Percentiles rank a stretch among this genome's conserved stretches.
phyloP scores from a whole-genome alignment of 768 basidiomycete species.

The Lactarius indigo region DNA sequence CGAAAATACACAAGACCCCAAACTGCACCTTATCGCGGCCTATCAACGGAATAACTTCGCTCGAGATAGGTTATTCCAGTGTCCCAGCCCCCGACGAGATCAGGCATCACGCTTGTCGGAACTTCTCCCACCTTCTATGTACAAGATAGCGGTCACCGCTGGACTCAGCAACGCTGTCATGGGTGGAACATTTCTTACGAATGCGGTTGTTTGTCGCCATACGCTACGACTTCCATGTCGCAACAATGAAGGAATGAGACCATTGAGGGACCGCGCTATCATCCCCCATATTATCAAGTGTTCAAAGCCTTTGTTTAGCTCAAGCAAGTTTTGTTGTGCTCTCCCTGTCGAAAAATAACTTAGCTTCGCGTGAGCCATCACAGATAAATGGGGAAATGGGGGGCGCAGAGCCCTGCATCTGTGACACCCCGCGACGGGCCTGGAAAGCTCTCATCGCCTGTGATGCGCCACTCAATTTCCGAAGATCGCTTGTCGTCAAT shows the following conservation, averaged over 20 bases:
- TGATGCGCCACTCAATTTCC: background rate
- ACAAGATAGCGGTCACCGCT: background rate
- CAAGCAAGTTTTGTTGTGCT: background rate
- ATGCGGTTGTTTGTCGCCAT: background rate
- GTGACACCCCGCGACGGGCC: background rate
- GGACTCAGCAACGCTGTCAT: background rate
- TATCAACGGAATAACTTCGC: background rate
- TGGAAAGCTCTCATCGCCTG: background rate
- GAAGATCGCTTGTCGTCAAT: conserved; percentile 3
- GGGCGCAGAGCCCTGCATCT: background rate
- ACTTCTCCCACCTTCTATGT: background rate
- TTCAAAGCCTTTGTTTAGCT: background rate
- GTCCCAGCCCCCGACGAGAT: background rate
- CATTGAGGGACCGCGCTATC: background rate
- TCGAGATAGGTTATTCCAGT: background rate
- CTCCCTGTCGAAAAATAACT: too few species aligned
- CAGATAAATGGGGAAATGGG: conserved; percentile 5
- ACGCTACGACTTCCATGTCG: background rate
- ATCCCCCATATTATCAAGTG: background rate
- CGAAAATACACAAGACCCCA: background rate
- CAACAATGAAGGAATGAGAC: background rate
- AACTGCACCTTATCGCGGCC: background rate
- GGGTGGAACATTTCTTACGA: background rate
- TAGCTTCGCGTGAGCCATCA: background rate
- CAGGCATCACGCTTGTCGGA: background rate